These are phyloP conservation scores for Colletotrichum lindemuthianum DNA, from an alignment of 2,329 filamentous ascomycete species.

Conservation along the genomic window DNA sequence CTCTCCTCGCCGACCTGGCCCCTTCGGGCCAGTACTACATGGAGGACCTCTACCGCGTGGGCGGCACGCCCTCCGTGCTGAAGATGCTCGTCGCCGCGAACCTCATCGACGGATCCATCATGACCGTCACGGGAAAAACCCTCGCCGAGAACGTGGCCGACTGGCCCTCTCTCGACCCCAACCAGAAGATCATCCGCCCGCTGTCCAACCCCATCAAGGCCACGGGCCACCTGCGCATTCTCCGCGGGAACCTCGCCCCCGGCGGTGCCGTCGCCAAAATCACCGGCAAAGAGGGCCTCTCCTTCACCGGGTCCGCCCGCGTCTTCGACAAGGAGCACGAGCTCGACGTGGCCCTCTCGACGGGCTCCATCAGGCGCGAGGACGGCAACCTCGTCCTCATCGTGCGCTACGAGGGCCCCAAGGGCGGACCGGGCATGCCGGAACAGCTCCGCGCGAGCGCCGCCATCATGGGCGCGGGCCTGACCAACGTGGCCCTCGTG, in stretches of 20 bases:
- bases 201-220: constrained; percentile 79
- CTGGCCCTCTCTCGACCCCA: constrained; percentile 80
- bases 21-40: constrained; percentile 88
- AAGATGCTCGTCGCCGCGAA: constrained; percentile 83
- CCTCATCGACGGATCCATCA: constrained; percentile 80
- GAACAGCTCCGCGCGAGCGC: constrained; percentile 91
- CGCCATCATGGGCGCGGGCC: constrained; percentile 90
- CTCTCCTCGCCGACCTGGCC: constrained; percentile 86
- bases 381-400: constrained; percentile 86
- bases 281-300: constrained; percentile 90
- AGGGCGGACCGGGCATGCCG: constrained; percentile 94
- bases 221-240: constrained; percentile 88
- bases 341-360: constrained; percentile 80
- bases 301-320: constrained; percentile 81
- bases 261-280: constrained; percentile 95
- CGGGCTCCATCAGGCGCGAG: constrained; percentile 62
- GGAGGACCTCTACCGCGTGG: constrained; percentile 87
- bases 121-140: constrained; percentile 86
- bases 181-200: constrained; percentile 84
- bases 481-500: constrained; percentile 88
- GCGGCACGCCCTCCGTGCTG: constrained; percentile 85
- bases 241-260: constrained; percentile 88
- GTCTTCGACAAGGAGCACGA: constrained; percentile 89
- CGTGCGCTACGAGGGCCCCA: constrained; percentile 93
- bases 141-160: constrained; percentile 82